These are phyloP conservation scores for Coemansia sp. DNA, from an alignment of 192 early-diverging fungal genomes.

Conservation along the genomic window DNA sequence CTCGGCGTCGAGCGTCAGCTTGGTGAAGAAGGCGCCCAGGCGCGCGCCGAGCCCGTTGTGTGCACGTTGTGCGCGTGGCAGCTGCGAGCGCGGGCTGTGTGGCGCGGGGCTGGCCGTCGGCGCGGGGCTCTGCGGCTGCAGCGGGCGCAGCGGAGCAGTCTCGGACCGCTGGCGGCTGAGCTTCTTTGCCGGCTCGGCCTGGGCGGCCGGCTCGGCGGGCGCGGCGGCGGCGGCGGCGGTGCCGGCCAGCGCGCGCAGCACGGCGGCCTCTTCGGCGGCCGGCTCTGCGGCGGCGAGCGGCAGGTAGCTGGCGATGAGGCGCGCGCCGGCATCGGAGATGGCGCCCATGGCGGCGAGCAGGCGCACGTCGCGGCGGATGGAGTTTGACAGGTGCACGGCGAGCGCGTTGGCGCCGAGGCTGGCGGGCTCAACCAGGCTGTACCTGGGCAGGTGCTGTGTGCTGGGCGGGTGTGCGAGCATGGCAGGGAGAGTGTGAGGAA, in stretches of 20 bases:
- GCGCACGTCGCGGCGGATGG: slow-evolving; percentile 48
- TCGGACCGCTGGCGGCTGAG: slow-evolving; percentile 48
- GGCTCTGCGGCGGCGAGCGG: slow-evolving; percentile 10
- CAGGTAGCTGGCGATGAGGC: slow-evolving; percentile 43
- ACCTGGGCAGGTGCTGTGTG: slow-evolving; percentile 14
- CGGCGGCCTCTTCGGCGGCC: slow-evolving; percentile 21
- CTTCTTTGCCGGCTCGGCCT: slow-evolving; percentile 21
- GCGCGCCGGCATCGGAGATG: slow-evolving; percentile 29
- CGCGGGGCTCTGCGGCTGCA: slow-evolving; percentile 4
- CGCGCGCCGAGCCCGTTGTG: slow-evolving; percentile 43
- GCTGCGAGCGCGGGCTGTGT: slow-evolving; percentile 28
- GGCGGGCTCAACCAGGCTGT: slow-evolving; percentile 21
- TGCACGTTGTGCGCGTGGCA: slow-evolving; percentile 21
- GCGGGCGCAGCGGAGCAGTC: slow-evolving; percentile 39
- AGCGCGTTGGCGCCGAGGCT: slow-evolving; percentile 17
- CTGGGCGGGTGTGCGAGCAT: slow-evolving; percentile 30
- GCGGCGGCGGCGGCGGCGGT: slow-evolving; percentile 16
- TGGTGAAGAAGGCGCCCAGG: slow-evolving; percentile 48
- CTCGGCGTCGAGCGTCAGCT: slow-evolving; percentile 45
- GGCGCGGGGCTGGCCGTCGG: slow-evolving; percentile 9
- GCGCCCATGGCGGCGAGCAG: slow-evolving; percentile 45
- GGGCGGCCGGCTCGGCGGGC: slow-evolving; percentile 18
- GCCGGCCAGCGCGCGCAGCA: slow-evolving; percentile 20
- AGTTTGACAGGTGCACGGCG: slow-evolving; percentile 40
- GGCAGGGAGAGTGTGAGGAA: too few relatives aligned